A percentile compares a stretch with the other conserved stretches of the same genome.
Conservation (phyloP, 2,329 filamentous ascomycete species). For the Pseudogymnoascus sp. region DNA sequence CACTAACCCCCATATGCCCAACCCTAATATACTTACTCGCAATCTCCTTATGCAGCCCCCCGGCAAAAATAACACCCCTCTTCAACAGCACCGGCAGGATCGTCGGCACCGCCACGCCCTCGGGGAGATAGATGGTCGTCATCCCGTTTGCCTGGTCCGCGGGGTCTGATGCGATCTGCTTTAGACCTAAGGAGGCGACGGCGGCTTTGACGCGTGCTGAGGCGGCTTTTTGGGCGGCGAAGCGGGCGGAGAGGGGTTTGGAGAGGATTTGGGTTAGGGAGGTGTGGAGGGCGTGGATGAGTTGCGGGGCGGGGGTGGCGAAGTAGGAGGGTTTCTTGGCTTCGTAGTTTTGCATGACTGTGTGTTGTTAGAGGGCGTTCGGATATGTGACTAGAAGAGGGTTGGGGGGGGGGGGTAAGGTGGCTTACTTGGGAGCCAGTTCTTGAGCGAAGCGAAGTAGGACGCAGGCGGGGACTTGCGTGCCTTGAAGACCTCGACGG, state of each 20-base stretch:
- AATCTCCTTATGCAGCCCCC: constrained; percentile 92
- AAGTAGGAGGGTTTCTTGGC: constrained; percentile 97
- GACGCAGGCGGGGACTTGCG: constrained; percentile 74
- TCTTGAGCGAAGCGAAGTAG: constrained; percentile 95
- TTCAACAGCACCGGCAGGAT: constrained; percentile 76
- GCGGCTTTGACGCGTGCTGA: constrained; percentile 84
- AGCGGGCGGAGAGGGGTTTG: constrained; percentile 72
- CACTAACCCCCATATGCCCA: constrained; percentile 95
- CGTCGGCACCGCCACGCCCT: constrained; percentile 70
- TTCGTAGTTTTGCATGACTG: constrained; percentile 98
- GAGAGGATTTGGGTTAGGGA: constrained; percentile 76
- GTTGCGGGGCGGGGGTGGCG: constrained; percentile 88
- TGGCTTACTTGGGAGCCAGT: constrained; percentile 79
- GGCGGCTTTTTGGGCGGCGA: constrained; percentile 68
- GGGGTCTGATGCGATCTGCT: constrained; percentile 75
- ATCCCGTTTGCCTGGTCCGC: constrained; percentile 94
- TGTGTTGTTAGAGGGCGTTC: not conserved
- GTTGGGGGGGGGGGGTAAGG: not conserved
- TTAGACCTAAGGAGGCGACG: constrained; percentile 70
- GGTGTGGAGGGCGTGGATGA: constrained; percentile 87
- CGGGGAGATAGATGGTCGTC: constrained; percentile 94
- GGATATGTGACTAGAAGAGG: not conserved
- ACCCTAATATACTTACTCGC: constrained; percentile 89
- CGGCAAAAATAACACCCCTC: constrained; percentile 88
- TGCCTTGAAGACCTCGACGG: constrained; percentile 70